Evolutionary conservation across 2,329 filamentous ascomycete genomes (phyloP), one percentile per base, ranked within the genome.

Genomic region (Septoria petroselini): DNA sequence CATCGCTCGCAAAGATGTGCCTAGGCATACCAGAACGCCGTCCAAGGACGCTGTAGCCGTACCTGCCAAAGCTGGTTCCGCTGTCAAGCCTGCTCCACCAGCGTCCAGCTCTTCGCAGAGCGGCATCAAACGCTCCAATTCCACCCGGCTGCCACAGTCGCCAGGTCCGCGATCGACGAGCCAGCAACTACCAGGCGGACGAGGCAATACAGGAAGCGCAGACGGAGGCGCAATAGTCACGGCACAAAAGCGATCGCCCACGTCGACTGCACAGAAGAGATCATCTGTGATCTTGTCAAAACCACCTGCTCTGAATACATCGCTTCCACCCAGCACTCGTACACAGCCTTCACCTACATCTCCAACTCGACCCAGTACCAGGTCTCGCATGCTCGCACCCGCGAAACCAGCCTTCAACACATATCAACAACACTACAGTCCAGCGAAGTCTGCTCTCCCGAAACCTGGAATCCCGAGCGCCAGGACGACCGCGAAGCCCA

Each of bases 401-500:
- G 50, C 59, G 2, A 76, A 76, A 7, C 80, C 81, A 0, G 70
- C 76, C 39, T 85, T 85, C 67, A 79, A 74, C 40, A 84, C 78
- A 0, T 75, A 80, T 31, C 82, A 86, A 58, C 82, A 86, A 58
- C 81, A 85, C 68, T 85, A 80, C 69, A 83, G 80, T 21, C 83
- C 84, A 0, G 78, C 79, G 37, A 85, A 85, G 61, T 73, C 72
- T 3, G 69, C 74, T 7, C 75, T 78, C 0, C 80, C 83, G 0
- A 86, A 86, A 53, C 80, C 82, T 4, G 71, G 80, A n/a, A 79
- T 67, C 9, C 66, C 66, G 3, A 38, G 31, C 19, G 33, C 17
- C 18, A 19, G 43, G n/a, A n/a, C 43, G 9, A 75, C 33, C 77
- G 74, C 66, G 2, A 81, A 82, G 1, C 80, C 78, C 23, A 82